Conservation (phyloP, 2,329 filamentous ascomycete species). For the Fusarium tricinctum region DNA sequence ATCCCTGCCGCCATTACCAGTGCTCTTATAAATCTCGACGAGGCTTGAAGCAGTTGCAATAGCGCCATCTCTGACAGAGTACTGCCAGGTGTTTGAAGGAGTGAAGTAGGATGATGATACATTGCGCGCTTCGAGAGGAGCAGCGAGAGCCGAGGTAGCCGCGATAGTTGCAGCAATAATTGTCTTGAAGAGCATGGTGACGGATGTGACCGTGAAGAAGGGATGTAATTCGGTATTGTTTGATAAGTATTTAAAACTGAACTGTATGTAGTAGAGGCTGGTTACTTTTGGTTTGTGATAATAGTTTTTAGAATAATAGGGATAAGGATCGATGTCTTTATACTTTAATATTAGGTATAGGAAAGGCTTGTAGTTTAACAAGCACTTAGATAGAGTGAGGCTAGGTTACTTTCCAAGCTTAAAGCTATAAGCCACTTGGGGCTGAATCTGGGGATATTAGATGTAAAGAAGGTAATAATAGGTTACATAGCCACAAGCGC, state of each 20-base stretch:
- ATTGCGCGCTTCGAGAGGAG: constrained; percentile 2
- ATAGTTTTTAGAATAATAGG: background rate
- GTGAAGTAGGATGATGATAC: constrained; percentile 1
- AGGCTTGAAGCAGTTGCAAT: background rate
- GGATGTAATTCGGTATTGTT: background rate
- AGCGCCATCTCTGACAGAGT: constrained; percentile 7
- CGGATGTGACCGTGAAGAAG: background rate
- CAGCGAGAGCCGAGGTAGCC: background rate
- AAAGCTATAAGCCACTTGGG: background rate
- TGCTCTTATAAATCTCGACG: background rate
- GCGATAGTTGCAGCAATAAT: background rate
- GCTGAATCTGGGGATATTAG: background rate
- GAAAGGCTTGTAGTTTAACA: background rate
- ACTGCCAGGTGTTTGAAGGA: background rate
- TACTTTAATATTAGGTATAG: background rate
- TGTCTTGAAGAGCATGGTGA: background rate
- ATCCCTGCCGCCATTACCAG: constrained; percentile 5
- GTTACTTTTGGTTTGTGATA: background rate
- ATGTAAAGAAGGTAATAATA: background rate
- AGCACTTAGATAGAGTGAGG: background rate
- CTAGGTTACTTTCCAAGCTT: background rate
- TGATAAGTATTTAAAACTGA: background rate
- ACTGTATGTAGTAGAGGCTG: background rate
- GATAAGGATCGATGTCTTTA: background rate
- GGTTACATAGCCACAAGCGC: background rate